Evolutionary conservation across 2,329 filamentous ascomycete species (phyloP).

Genomic region (Venturia nashicola): DNA sequence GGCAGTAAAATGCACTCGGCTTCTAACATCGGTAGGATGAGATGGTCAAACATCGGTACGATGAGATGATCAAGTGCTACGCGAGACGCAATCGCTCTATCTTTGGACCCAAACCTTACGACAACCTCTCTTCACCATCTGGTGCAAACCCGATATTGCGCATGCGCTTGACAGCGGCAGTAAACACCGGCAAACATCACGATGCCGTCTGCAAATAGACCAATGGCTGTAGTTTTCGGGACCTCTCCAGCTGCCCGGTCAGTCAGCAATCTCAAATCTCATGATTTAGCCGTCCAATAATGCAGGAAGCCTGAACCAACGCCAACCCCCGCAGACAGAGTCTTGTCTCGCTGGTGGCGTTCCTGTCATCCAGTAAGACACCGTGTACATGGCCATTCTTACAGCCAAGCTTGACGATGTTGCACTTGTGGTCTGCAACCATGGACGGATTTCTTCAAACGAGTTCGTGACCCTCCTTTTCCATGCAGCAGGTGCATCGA

Average conservation of each 20-base stretch:
- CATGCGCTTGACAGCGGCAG: not conserved
- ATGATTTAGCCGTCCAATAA: not conserved
- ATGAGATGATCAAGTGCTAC: too few species aligned
- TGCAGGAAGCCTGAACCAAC: not conserved
- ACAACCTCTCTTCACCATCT: not conserved
- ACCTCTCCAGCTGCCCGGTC: not conserved
- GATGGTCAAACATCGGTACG: too few species aligned
- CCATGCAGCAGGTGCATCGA: not conserved
- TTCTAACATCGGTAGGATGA: too few species aligned
- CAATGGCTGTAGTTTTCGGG: not conserved
- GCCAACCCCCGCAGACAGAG: not conserved
- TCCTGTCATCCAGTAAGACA: not conserved
- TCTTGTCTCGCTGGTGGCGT: conserved; percentile 1
- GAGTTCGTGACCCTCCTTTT: not conserved
- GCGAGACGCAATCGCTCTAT: too few species aligned
- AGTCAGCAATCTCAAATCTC: not conserved
- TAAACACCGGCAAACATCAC: not conserved
- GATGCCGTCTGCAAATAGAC: not conserved
- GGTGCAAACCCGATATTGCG: not conserved
- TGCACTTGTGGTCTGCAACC: not conserved
- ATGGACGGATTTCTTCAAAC: not conserved
- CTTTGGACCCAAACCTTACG: not conserved
- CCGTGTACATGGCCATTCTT: not conserved
- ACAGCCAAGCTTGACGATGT: not conserved
- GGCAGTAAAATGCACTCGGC: not conserved